These are phyloP conservation scores for Exidia glandulosa DNA, from an alignment of 768 basidiomycete species.

Conservation along the genomic window DNA sequence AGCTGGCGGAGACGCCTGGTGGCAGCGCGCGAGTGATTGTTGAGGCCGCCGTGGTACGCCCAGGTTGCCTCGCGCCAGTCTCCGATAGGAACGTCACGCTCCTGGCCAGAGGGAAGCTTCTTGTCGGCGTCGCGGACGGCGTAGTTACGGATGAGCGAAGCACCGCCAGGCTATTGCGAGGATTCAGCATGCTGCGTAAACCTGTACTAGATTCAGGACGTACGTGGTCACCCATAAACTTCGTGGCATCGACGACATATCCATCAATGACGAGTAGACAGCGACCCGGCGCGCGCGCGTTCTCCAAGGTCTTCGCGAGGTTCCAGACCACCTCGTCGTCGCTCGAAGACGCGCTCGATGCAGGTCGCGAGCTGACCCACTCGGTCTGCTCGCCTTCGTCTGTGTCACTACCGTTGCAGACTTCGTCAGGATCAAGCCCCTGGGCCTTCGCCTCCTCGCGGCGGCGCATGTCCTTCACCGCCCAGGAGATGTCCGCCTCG, in stretches of 20 bases:
- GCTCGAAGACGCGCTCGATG: conserved; percentile 7
- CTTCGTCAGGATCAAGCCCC: neutral
- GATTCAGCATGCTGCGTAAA: neutral
- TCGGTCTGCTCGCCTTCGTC: neutral
- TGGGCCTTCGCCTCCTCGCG: conserved; percentile 18
- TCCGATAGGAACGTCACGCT: neutral
- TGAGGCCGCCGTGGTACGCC: conserved; percentile 64
- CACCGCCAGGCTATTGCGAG: conserved; percentile 47
- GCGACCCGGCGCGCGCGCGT: conserved; percentile 21
- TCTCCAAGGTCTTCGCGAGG: conserved; percentile 20
- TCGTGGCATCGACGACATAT: conserved; percentile 48
- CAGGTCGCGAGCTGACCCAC: neutral
- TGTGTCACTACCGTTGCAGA: neutral
- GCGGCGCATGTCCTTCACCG: conserved; percentile 35
- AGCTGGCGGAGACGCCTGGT: conserved; percentile 36
- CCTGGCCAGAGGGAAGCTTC: conserved; percentile 2
- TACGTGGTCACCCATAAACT: conserved; percentile 58
- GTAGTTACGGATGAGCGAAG: conserved; percentile 40
- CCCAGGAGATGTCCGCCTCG: conserved; percentile 37
- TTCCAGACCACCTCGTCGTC: conserved; percentile 27
- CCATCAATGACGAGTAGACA: conserved; percentile 51
- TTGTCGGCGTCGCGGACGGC: conserved; percentile 18
- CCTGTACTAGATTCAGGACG: conserved; percentile 19
- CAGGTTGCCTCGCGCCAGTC: conserved; percentile 38
- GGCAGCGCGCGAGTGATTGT: conserved; percentile 57